phyloP scores from a whole-genome alignment of 179 eudicot genomes.

The Vitellaria paradoxa region DNA sequence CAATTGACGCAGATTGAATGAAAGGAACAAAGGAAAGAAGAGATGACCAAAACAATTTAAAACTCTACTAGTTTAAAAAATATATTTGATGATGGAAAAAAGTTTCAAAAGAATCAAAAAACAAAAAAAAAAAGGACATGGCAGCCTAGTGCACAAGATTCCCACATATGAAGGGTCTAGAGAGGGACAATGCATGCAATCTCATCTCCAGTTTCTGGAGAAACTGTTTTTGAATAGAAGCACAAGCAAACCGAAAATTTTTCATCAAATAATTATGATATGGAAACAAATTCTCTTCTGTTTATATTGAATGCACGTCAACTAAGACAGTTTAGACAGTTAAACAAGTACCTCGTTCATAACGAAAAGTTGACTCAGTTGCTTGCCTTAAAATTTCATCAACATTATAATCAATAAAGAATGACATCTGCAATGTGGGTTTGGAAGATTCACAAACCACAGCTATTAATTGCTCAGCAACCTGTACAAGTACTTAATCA shows the following conservation, averaged over 20 bases:
- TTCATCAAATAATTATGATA: not conserved
- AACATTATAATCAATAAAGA: conserved; percentile 60
- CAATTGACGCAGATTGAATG: no score
- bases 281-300: not conserved
- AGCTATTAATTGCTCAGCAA: conserved; percentile 64
- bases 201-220: not conserved
- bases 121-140: no score
- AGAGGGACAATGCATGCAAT: no score
- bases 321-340: not conserved
- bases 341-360: conserved; percentile 48
- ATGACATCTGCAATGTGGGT: conserved; percentile 61
- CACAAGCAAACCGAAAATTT: not conserved
- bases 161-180: no score
- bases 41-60: no score
- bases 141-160: no score
- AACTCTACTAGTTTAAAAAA: no score
- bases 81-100: no score
- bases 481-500: conserved; percentile 35
- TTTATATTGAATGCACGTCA: not conserved
- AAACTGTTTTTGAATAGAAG: no score
- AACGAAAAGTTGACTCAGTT: conserved; percentile 70
- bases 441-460: conserved; percentile 50
- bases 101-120: no score
- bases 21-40: not conserved
- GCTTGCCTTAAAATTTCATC: conserved; percentile 76